Conservation (phyloP, 352 stramenopile genomes). For the Globisporangium cylindrosporum region DNA sequence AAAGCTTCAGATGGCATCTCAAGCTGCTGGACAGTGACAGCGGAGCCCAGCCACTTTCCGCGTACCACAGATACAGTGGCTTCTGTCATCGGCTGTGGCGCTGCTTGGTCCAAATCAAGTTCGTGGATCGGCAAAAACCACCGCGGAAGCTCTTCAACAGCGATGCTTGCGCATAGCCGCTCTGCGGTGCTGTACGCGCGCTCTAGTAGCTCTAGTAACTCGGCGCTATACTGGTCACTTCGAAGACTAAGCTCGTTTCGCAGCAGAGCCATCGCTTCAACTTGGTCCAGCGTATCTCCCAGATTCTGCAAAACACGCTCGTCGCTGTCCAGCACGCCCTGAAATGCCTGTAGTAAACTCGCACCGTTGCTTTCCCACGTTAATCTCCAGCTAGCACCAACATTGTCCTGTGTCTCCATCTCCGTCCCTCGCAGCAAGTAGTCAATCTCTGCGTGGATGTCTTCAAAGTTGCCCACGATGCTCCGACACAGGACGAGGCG, state of each 20-base stretch:
- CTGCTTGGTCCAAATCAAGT: too few species aligned
- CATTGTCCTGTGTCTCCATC: neutral
- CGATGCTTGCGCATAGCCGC: neutral
- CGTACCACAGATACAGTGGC: too few species aligned
- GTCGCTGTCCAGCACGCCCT: neutral
- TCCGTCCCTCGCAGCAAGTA: neutral
- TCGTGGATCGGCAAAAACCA: too few species aligned
- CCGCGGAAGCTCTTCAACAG: neutral
- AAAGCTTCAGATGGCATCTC: too few species aligned
- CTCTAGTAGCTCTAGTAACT: constrained; percentile 1
- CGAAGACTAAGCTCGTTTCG: neutral
- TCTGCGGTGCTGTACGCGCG: neutral
- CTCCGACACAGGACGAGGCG: neutral
- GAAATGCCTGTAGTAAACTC: neutral
- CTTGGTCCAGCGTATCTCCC: neutral
- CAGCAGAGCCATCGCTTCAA: neutral
- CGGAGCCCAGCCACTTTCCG: too few species aligned
- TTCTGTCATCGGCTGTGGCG: too few species aligned
- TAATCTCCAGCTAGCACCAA: neutral
- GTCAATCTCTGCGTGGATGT: neutral
- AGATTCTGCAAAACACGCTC: neutral
- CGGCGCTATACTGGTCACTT: neutral
- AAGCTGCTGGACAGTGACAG: too few species aligned
- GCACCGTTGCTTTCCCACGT: neutral
- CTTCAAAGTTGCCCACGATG: neutral